Conservation (phyloP, 768 basidiomycete genomes). For the Auriculariales sp. region DNA sequence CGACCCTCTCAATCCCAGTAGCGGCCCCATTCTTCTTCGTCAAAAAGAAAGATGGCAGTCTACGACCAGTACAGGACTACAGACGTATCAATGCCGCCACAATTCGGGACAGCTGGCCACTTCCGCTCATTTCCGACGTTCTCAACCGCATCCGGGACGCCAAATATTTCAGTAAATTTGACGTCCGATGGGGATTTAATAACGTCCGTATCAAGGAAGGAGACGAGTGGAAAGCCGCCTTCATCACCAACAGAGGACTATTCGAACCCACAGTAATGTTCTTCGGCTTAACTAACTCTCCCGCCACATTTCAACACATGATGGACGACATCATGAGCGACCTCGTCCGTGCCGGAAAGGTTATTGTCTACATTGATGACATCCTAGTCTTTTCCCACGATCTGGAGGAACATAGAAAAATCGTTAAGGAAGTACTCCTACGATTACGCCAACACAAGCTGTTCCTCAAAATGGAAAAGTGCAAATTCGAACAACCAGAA, state of each 20-base stretch:
- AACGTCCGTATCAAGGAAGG: conserved; percentile 22
- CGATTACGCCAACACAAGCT: conserved; percentile 17
- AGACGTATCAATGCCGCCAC: conserved; percentile 8
- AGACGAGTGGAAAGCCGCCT: conserved; percentile 27
- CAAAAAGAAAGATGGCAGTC: conserved; percentile 21
- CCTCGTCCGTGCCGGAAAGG: conserved; percentile 12
- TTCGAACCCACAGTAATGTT: conserved; percentile 29
- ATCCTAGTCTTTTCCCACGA: conserved; percentile 15
- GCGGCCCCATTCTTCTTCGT: conserved; percentile 18
- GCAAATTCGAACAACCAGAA: conserved; percentile 12
- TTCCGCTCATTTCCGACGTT: conserved; percentile 6
- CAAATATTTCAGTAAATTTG: conserved; percentile 14
- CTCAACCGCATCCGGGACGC: conserved; percentile 5
- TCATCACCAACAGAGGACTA: conserved; percentile 21
- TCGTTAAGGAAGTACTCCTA: conserved; percentile 15
- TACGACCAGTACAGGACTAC: conserved; percentile 21
- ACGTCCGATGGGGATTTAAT: conserved; percentile 21
- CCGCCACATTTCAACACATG: conserved; percentile 11
- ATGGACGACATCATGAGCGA: conserved; percentile 17
- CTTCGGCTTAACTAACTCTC: conserved; percentile 15
- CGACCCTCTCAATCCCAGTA: conserved; percentile 11
- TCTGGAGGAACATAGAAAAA: conserved; percentile 1
- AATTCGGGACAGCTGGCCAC: conserved; percentile 1
- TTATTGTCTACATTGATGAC: conserved; percentile 20
- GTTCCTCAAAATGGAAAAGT: conserved; percentile 17